Percentiles rank a stretch among this genome's conserved stretches.
phyloP scores from a whole-genome alignment of 768 basidiomycete genomes.

The Suillus luteus region DNA sequence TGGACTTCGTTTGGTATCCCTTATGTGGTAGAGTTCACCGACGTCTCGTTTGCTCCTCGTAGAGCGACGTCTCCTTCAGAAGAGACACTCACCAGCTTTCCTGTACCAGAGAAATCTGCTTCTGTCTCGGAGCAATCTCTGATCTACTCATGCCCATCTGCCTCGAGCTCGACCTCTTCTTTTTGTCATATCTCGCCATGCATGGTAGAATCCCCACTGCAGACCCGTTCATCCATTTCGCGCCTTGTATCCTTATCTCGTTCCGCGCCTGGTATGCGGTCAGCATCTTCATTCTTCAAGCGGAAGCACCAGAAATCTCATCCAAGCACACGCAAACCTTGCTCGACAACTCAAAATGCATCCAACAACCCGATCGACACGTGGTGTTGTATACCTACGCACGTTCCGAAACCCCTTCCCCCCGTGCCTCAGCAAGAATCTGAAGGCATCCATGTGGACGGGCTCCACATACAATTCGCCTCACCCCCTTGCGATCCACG shows the following conservation, averaged over 20 bases:
- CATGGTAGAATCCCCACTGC: slow-evolving; percentile 13
- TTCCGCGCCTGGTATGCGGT: slow-evolving; percentile 20
- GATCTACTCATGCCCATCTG: slow-evolving; percentile 11
- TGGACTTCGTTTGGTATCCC: slow-evolving; percentile 34
- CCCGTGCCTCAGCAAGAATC: slow-evolving; percentile 13
- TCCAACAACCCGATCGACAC: slow-evolving; percentile 12
- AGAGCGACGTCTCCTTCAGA: slow-evolving; percentile 1
- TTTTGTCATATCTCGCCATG: slow-evolving; percentile 26
- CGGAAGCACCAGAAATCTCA: slow-evolving; percentile 18
- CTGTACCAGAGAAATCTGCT: slow-evolving; percentile 5
- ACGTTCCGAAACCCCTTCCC: slow-evolving; percentile 23
- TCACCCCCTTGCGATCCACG: slow-evolving; percentile 5
- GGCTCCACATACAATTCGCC: slow-evolving; percentile 30
- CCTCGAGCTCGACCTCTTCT: slow-evolving; percentile 25
- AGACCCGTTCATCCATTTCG: slow-evolving; percentile 19
- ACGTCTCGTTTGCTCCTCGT: slow-evolving; percentile 25
- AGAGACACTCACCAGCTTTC: neutral
- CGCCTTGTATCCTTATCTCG: slow-evolving; percentile 18
- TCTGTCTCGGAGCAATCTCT: slow-evolving; percentile 11
- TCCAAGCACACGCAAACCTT: slow-evolving; percentile 6
- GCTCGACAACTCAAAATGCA: neutral
- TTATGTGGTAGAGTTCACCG: slow-evolving; percentile 31
- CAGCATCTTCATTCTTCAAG: slow-evolving; percentile 29
- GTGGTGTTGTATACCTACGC: slow-evolving; percentile 12
- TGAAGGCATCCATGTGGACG: slow-evolving; percentile 17